These are phyloP conservation scores for Nadsonia commutata DNA, from an alignment of 1,139 yeast species.

Conservation along the genomic window DNA sequence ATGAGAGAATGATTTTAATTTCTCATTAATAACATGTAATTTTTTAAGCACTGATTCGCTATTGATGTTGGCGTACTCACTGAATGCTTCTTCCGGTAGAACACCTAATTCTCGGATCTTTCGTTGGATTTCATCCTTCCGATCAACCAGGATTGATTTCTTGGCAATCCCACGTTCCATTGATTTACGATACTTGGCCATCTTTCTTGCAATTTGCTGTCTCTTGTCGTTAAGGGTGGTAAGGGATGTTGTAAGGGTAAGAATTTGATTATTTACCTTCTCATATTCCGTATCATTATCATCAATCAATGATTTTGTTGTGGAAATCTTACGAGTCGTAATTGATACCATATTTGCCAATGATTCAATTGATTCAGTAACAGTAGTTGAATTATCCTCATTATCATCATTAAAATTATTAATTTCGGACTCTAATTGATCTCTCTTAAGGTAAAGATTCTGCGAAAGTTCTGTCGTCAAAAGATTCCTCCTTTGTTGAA, in stretches of 20 bases:
- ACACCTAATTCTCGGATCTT: constrained; percentile 76
- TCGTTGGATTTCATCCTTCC: constrained; percentile 60
- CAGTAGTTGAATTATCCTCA: neutral
- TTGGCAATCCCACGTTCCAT: constrained; percentile 54
- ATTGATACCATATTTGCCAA: too few relatives aligned
- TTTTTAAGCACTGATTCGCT: constrained; percentile 43
- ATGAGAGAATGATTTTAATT: constrained; percentile 51
- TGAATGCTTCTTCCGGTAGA: constrained; percentile 73
- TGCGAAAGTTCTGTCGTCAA: constrained; percentile 34
- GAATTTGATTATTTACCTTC: too few relatives aligned
- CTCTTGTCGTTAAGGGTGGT: neutral
- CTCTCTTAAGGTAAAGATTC: constrained; percentile 33
- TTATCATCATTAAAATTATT: neutral
- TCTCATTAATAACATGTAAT: constrained; percentile 42
- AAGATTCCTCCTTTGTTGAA: neutral
- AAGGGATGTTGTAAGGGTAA: neutral
- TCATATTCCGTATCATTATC: too few relatives aligned
- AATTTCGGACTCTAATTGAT: constrained; percentile 16
- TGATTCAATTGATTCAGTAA: too few relatives aligned
- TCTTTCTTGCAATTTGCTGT: constrained; percentile 17
- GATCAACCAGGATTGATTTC: constrained; percentile 41
- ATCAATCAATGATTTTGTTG: too few relatives aligned
- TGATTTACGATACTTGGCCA: constrained; percentile 42
- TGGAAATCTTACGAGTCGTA: too few relatives aligned
- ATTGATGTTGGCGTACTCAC: constrained; percentile 27